A percentile compares a stretch with the other conserved stretches of the same genome.
These are phyloP conservation scores for Stephania japonica DNA, from an alignment of 164 flowering plant genomes.

Conservation along the genomic window DNA sequence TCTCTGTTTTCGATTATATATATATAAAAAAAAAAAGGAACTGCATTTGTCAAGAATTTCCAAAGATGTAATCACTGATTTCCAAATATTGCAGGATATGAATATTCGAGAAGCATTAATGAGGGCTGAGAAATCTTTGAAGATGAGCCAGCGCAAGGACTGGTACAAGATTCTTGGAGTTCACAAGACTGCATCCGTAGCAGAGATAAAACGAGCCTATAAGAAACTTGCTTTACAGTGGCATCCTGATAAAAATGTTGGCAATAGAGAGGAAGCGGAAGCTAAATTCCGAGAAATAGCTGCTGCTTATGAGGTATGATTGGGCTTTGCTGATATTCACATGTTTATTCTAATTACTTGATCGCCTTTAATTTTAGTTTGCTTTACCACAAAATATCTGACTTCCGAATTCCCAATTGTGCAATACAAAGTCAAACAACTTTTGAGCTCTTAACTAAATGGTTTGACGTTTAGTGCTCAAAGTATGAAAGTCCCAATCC, in stretches of 20 bases:
- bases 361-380: neutral
- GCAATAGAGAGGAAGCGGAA: slow-evolving; percentile 95
- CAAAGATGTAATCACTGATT: slow-evolving; percentile 1
- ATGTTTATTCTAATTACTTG: neutral
- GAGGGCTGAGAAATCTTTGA: slow-evolving; percentile 87
- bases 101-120: slow-evolving; percentile 62
- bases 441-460: neutral
- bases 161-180: slow-evolving; percentile 96
- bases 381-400: neutral
- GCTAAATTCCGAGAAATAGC: slow-evolving; percentile 86
- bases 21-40: neutral
- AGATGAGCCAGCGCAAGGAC: slow-evolving; percentile 92
- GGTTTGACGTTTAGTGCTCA: neutral
- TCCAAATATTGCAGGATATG: slow-evolving; percentile 59
- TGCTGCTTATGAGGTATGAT: slow-evolving; percentile 87
- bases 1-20: neutral
- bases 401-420: neutral
- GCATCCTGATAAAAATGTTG: slow-evolving; percentile 98
- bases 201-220: slow-evolving; percentile 89
- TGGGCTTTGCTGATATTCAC: neutral
- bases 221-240: slow-evolving; percentile 98
- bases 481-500: neutral
- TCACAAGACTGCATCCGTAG: slow-evolving; percentile 64
- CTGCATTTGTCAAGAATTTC: neutral
- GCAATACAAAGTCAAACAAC: too few relatives aligned